A percentile compares a stretch with the other conserved stretches of the same genome.
Conservation (phyloP, 1,284 basidiomycete species). For the Wallemia ichthyophaga region DNA sequence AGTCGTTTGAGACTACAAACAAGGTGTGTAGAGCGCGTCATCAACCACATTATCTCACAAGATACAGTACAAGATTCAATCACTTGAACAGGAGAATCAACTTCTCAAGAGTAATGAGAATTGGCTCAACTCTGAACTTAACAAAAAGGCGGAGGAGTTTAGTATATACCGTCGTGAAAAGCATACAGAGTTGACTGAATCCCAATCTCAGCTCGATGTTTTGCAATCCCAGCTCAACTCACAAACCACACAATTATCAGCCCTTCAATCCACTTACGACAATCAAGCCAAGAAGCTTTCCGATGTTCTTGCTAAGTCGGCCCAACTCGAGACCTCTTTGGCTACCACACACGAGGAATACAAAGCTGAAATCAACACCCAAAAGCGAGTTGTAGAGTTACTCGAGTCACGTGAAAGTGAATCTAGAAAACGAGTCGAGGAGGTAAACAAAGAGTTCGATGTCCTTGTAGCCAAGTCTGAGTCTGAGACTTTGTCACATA, state of each 20-base stretch:
- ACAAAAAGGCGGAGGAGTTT: slow-evolving; percentile 35
- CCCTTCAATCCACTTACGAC: slow-evolving; percentile 35
- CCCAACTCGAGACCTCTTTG: slow-evolving; percentile 35
- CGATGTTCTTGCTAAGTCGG: slow-evolving; percentile 34
- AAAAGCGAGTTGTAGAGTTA: slow-evolving; percentile 38
- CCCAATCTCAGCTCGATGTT: slow-evolving; percentile 40
- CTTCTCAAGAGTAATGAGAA: slow-evolving; percentile 38
- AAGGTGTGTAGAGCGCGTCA: slow-evolving; percentile 20
- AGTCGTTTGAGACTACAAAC: slow-evolving; percentile 34
- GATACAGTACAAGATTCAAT: slow-evolving; percentile 41
- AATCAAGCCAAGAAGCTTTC: slow-evolving; percentile 34
- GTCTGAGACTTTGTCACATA: slow-evolving; percentile 29
- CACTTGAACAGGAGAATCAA: slow-evolving; percentile 41
- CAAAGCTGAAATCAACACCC: slow-evolving; percentile 34
- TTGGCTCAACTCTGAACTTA: slow-evolving; percentile 30
- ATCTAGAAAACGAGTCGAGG: slow-evolving; percentile 39
- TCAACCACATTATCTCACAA: slow-evolving; percentile 1
- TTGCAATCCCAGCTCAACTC: slow-evolving; percentile 31
- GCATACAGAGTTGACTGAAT: slow-evolving; percentile 35
- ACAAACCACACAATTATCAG: slow-evolving; percentile 30
- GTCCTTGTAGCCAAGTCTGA: slow-evolving; percentile 35
- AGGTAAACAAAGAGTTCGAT: slow-evolving; percentile 47
- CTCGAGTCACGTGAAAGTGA: slow-evolving; percentile 57
- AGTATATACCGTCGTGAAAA: slow-evolving; percentile 36
- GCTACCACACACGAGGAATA: slow-evolving; percentile 52